Evolutionary conservation across 768 basidiomycete species (phyloP).

Genomic region (Suillus paluster): DNA sequence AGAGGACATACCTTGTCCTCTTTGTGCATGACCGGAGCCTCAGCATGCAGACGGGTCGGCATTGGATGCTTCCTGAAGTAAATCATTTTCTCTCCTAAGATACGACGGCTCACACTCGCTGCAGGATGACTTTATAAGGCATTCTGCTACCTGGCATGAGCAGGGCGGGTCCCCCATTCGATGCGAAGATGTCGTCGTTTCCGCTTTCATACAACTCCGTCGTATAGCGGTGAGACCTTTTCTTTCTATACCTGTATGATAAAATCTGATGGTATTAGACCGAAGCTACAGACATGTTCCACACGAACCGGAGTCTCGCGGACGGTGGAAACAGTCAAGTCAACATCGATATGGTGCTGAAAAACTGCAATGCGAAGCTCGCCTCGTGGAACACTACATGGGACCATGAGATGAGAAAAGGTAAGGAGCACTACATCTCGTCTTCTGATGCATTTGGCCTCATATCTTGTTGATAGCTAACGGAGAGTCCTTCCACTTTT

Average conservation of each 20-base stretch:
- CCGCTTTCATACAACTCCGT: conserved; percentile 77
- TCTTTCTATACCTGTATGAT: not conserved
- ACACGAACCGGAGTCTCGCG: conserved; percentile 50
- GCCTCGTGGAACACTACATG: conserved; percentile 75
- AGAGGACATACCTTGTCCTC: conserved; percentile 84
- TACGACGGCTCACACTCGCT: conserved; percentile 14
- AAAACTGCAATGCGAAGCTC: conserved; percentile 73
- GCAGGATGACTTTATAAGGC: conserved; percentile 72
- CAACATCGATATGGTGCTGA: conserved; percentile 73
- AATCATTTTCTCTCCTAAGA: not conserved
- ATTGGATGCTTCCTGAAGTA: conserved; percentile 87
- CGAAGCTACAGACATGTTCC: conserved; percentile 79
- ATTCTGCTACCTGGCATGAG: conserved; percentile 74
- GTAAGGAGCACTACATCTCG: conserved; percentile 38
- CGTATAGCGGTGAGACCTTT: conserved; percentile 68
- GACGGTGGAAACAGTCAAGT: conserved; percentile 59
- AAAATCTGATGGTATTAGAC: conserved; percentile 40
- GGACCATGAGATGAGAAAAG: conserved; percentile 74
- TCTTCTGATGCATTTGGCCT: not conserved
- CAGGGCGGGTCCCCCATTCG: conserved; percentile 54
- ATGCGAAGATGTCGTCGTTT: conserved; percentile 81
- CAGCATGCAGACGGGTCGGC: conserved; percentile 83
- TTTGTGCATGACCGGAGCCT: conserved; percentile 88
- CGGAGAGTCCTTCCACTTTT: conserved; percentile 77
- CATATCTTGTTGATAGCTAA: conserved; percentile 48